A percentile compares a stretch with the other conserved stretches of the same genome.
phyloP scores from a whole-genome alignment of 805 yeast species.

The Metschnikowia colocasiae region DNA sequence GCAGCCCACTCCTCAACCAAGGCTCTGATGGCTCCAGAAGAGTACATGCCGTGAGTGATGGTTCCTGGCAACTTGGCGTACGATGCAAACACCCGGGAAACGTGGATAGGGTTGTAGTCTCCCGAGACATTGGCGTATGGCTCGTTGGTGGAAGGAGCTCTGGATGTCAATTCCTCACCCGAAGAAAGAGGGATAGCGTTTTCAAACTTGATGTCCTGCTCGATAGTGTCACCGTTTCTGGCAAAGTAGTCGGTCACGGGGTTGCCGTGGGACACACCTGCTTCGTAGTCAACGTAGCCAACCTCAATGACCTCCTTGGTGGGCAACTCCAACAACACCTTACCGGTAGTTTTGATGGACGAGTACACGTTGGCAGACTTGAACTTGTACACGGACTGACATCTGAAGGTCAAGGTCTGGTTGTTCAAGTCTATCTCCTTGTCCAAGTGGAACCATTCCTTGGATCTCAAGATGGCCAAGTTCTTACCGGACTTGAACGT shows the following conservation, averaged over 20 bases:
- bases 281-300: conserved; percentile 81
- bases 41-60: conserved; percentile 98
- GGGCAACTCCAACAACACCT: conserved; percentile 82
- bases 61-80: conserved; percentile 96
- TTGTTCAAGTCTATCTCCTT: conserved; percentile 65
- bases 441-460: conserved; percentile 95
- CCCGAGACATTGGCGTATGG: conserved; percentile 97
- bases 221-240: conserved; percentile 90
- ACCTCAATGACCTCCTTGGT: conserved; percentile 83
- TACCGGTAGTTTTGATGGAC: conserved; percentile 80
- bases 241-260: conserved; percentile 93
- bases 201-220: conserved; percentile 89
- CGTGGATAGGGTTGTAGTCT: conserved; percentile 98
- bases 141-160: conserved; percentile 94
- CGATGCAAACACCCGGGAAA: conserved; percentile 87
- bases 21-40: conserved; percentile 92
- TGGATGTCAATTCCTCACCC: conserved; percentile 56
- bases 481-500: conserved; percentile 74
- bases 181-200: conserved; percentile 81
- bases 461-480: conserved; percentile 86
- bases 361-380: conserved; percentile 73
- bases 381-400: conserved; percentile 78
- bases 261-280: conserved; percentile 92
- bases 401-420: conserved; percentile 83
- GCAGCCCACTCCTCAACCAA: conserved; percentile 99